These are phyloP conservation scores for Naumovozyma castellii DNA, from an alignment of 805 yeast species.

Conservation along the genomic window DNA sequence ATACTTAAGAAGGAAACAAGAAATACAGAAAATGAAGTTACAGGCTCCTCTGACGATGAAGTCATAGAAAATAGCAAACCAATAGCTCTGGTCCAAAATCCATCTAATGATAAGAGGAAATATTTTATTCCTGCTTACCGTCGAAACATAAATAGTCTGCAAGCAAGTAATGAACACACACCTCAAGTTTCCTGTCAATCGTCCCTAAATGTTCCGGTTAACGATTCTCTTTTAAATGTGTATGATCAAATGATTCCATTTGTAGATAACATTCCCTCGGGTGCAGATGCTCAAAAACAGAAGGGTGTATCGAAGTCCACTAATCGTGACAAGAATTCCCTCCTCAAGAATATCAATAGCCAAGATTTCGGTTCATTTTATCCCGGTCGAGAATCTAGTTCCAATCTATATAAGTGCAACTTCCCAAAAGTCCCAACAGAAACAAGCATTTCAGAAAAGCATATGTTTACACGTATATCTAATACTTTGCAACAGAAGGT, in stretches of 20 bases:
- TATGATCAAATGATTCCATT: constrained; percentile 7
- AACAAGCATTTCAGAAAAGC: not conserved
- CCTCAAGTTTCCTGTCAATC: constrained; percentile 1
- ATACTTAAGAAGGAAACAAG: not conserved
- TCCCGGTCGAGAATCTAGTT: constrained; percentile 15
- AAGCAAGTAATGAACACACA: too few relatives aligned
- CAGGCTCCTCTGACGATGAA: not conserved
- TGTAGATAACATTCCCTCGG: constrained; percentile 1
- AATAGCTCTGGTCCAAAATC: constrained; percentile 9
- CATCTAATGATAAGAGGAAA: not conserved
- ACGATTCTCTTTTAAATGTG: not conserved
- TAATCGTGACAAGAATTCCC: constrained; percentile 5
- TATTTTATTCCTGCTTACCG: constrained; percentile 33
- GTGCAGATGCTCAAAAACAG: constrained; percentile 1
- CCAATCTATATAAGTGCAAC: constrained; percentile 1
- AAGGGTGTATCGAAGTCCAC: not conserved
- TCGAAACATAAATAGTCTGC: constrained; percentile 21
- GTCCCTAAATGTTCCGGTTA: not conserved
- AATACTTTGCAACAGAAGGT: not conserved
- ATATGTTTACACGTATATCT: not conserved
- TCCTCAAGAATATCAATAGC: constrained; percentile 16
- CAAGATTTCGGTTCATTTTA: constrained; percentile 26
- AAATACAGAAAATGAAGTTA: not conserved
- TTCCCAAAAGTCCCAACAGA: not conserved
- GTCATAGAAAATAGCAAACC: constrained; percentile 3